phyloP scores from a whole-genome alignment of 2,329 filamentous ascomycete genomes.

The Colletotrichum chlorophyti region DNA sequence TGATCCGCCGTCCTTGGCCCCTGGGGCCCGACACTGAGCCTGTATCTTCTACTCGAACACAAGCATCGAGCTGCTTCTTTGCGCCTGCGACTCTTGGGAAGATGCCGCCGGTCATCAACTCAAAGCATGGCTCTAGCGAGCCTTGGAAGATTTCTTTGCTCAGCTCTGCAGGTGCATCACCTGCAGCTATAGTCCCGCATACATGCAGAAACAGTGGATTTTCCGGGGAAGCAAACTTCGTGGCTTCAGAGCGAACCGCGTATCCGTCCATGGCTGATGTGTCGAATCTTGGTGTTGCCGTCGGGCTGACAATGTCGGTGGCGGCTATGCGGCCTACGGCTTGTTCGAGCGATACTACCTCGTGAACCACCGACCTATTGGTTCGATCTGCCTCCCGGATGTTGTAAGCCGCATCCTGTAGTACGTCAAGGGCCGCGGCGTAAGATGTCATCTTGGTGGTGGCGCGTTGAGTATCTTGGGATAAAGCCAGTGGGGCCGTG shows the following conservation, averaged over 20 bases:
- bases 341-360: background rate
- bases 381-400: background rate
- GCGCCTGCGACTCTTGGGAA: background rate
- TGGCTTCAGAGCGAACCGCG: background rate
- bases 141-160: background rate
- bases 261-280: background rate
- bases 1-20: background rate
- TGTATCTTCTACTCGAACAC: constrained; percentile 20
- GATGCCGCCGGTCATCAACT: background rate
- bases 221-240: background rate
- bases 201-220: background rate
- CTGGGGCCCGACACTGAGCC: background rate
- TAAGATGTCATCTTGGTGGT: background rate
- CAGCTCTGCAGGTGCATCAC: background rate
- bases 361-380: background rate
- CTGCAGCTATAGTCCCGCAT: background rate
- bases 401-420: background rate
- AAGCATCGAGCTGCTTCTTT: constrained; percentile 13
- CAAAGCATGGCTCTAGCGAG: background rate
- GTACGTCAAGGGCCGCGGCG: background rate
- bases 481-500: no score
- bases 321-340: background rate
- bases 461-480: no score
- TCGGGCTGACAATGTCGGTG: background rate
- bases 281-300: background rate